Evolutionary conservation across 495 filamentous ascomycete genomes (phyloP).

Genomic region (Lophium mytilinum): DNA sequence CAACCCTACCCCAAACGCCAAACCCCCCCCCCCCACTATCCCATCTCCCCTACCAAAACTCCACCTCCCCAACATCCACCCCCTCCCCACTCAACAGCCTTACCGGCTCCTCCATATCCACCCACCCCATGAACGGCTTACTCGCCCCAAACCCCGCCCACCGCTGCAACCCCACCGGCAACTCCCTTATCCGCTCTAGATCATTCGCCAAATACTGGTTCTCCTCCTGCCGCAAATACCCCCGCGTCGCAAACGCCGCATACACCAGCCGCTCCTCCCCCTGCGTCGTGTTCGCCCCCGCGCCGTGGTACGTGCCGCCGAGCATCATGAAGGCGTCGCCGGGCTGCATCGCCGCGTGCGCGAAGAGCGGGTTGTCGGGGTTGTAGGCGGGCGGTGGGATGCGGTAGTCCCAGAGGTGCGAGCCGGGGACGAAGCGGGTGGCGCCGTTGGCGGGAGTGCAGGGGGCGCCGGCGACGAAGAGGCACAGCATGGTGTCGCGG

Average conservation of each 20-base stretch:
- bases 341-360: background rate
- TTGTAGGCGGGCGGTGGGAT: conserved; percentile 3
- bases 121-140: conserved; percentile 32
- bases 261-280: conserved; percentile 29
- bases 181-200: conserved; percentile 26
- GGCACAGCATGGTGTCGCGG: conserved; percentile 27
- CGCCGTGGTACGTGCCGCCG: conserved; percentile 9
- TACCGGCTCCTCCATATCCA: conserved; percentile 31
- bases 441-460: conserved; percentile 37
- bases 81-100: background rate
- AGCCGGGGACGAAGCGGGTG: conserved; percentile 38
- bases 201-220: conserved; percentile 30
- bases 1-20: background rate
- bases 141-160: conserved; percentile 29
- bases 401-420: conserved; percentile 36
- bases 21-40: background rate
- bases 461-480: conserved; percentile 34
- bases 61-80: background rate
- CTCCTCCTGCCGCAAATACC: conserved; percentile 32
- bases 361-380: too few relatives aligned
- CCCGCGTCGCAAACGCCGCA: conserved; percentile 32
- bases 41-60: background rate
- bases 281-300: conserved; percentile 18
- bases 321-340: conserved; percentile 1
- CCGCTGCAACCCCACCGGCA: conserved; percentile 24